Conservation (phyloP, 2,329 filamentous ascomycete species). For the Elsinoe batatas region DNA sequence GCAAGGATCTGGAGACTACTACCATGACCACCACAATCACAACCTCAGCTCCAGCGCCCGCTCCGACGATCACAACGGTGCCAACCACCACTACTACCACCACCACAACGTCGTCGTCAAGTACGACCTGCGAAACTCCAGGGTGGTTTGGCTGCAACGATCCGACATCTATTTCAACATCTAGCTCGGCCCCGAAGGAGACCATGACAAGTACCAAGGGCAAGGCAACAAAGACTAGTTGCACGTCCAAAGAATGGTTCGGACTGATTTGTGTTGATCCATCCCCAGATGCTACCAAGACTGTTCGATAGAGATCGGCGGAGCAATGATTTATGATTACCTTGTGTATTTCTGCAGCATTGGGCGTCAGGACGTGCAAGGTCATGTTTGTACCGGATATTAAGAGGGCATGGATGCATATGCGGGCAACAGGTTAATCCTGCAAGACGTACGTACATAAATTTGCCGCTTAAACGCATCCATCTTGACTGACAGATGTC, state of each 20-base stretch:
- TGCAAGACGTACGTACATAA: neutral
- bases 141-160: slow-evolving; percentile 61
- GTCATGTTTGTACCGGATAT: neutral
- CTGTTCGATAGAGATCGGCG: neutral
- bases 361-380: neutral
- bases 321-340: slow-evolving; percentile 2
- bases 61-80: slow-evolving; percentile 17
- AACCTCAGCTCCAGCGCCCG: slow-evolving; percentile 20
- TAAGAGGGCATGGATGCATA: neutral
- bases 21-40: slow-evolving; percentile 24
- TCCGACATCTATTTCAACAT: slow-evolving; percentile 29
- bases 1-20: slow-evolving; percentile 45
- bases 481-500: neutral
- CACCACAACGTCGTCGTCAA: neutral
- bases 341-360: neutral
- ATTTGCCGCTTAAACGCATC: neutral
- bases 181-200: neutral
- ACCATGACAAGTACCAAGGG: slow-evolving; percentile 9
- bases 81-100: slow-evolving; percentile 13
- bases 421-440: neutral
- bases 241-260: slow-evolving; percentile 22
- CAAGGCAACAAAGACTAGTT: slow-evolving; percentile 15
- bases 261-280: slow-evolving; percentile 25
- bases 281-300: slow-evolving; percentile 13
- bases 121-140: slow-evolving; percentile 47